Evolutionary conservation across 495 filamentous ascomycete genomes (phyloP), one percentile per base, ranked within the genome.

Genomic region (Alectoria sarmentosa): DNA sequence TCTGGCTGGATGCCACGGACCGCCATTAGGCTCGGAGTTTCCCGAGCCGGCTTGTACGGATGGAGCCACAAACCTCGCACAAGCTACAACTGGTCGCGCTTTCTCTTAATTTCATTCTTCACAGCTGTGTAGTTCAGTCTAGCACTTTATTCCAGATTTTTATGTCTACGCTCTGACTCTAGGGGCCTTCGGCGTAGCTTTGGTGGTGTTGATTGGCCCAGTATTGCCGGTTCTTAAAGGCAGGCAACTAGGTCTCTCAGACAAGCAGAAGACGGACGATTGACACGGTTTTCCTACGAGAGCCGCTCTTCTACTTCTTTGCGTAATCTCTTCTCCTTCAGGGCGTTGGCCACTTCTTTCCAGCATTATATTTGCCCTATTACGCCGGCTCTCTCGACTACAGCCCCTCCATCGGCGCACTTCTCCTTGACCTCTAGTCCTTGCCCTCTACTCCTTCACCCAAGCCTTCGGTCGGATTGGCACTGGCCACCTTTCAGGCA

Each of bases 321-420:
- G n/a, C n/a, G n/a, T n/a, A n/a, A n/a, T n/a, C n/a, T n/a, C n/a
- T n/a, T n/a, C n/a, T n/a, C n/a, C n/a, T n/a, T n/a, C n/a, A n/a
- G n/a, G n/a, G n/a, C n/a, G n/a, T n/a, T n/a, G n/a, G n/a, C n/a
- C n/a, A 23, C 70, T 84, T 83, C 71, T 70, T 84, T 17, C 83
- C 82, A 0, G 67, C 71, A 0, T 76, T 82, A 41, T 84, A 83
- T 67, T 73, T 85, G 13, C 78, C n/a, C n/a, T n/a, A n/a, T n/a
- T 85, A 80, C 69, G 80, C 80, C 1, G 64, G 73, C 28, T 61
- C 72, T 21, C 71, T 82, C 7, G 67, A 70, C 32, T 69, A 73
- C 4, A 67, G 67, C 4, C 15, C 70, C 26, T 66, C 72, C 19
- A 65, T 70, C 7, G 66, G 74, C 7, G 70, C 77, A 4, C 44